Base-by-base conservation (phyloP, 2,329 filamentous ascomycete genomes). In the Ophiostoma perfectum region DNA sequence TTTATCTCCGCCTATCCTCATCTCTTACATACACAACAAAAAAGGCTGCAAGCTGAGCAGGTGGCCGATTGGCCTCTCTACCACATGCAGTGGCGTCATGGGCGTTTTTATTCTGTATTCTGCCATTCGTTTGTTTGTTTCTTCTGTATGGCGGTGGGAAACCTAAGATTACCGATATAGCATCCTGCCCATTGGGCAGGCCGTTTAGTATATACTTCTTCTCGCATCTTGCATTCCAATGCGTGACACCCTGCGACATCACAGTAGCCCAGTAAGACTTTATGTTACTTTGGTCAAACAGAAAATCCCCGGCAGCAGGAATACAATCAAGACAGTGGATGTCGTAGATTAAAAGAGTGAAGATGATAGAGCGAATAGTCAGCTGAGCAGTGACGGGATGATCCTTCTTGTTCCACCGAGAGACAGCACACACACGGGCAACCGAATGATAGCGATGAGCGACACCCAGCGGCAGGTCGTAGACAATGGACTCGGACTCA, bases 81-180 rank as follows among this genome's bases (percentile, higher is more conserved):
- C 47, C 64, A 67, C 60, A 36, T 60, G 65, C 68, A 67, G 65
- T 65, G 68, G 68, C 68, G 68, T 67, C 65, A 42, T 66, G 47
- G 68, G 64, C 60, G 65, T 69, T 67, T 69, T 39, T 38, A 52
- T 68, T 65, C 18, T 36, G 49, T 66, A 58, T 68, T 58, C 55
- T 66, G 64, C 16, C 55, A 42, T 27, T 64, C 36, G 39, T 68
- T 47, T 63, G 27, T 58, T 36, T 58, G 52, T 42, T 18, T 63
- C 18, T 55, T 55, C 16, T 49, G 63, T 44, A n/a, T 67, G 27
- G 16, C 16, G 39, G 39, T 63, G 60, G 60, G 8, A 63, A 39
- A 42, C 12, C 4, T 11, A 18, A 42, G n/a, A 64, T 38, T 42
- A 36, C 63, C 18, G 44, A 9, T 62, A 52, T 58, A 65, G 66